Conservation (phyloP, 2,329 filamentous ascomycete species). For the Aspergillus sp. region DNA sequence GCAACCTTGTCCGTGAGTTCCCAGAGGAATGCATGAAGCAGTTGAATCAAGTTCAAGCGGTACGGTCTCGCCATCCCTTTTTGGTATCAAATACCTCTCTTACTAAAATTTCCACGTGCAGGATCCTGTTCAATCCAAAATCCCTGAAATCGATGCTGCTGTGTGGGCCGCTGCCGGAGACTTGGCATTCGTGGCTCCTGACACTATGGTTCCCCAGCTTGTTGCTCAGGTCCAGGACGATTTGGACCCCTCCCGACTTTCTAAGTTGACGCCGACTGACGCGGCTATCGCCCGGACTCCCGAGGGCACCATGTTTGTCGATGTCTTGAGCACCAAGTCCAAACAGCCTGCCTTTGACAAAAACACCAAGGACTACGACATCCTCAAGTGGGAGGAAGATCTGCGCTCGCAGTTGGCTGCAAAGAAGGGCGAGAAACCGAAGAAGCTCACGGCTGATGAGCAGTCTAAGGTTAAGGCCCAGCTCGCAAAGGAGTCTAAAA, state of each 20-base stretch:
- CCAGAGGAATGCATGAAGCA: constrained; percentile 66
- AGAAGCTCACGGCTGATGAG: constrained; percentile 88
- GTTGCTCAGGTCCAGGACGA: constrained; percentile 73
- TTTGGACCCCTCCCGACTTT: constrained; percentile 67
- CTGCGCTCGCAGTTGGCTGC: constrained; percentile 81
- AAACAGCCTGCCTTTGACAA: constrained; percentile 72
- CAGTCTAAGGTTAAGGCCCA: constrained; percentile 88
- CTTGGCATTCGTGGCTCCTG: constrained; percentile 88
- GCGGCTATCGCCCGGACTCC: constrained; percentile 90
- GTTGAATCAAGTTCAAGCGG: constrained; percentile 59
- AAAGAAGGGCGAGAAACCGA: constrained; percentile 81
- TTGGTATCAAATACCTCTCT: constrained; percentile 5
- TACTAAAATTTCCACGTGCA: constrained; percentile 10
- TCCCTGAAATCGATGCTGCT: constrained; percentile 56
- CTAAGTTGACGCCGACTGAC: constrained; percentile 77
- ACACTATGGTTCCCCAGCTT: constrained; percentile 72
- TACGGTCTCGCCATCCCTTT: constrained; percentile 34
- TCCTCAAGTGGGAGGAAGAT: constrained; percentile 95
- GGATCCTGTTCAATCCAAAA: constrained; percentile 35
- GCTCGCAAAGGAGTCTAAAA: constrained; percentile 78
- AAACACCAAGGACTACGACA: constrained; percentile 92
- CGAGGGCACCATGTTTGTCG: constrained; percentile 83
- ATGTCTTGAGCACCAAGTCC: constrained; percentile 83
- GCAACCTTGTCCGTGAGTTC: constrained; percentile 66
- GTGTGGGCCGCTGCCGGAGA: constrained; percentile 85